A percentile compares a stretch with the other conserved stretches of the same genome.
Evolutionary conservation across 2,329 filamentous ascomycete genomes (phyloP).

Genomic region (Ambrosiella beaveri): DNA sequence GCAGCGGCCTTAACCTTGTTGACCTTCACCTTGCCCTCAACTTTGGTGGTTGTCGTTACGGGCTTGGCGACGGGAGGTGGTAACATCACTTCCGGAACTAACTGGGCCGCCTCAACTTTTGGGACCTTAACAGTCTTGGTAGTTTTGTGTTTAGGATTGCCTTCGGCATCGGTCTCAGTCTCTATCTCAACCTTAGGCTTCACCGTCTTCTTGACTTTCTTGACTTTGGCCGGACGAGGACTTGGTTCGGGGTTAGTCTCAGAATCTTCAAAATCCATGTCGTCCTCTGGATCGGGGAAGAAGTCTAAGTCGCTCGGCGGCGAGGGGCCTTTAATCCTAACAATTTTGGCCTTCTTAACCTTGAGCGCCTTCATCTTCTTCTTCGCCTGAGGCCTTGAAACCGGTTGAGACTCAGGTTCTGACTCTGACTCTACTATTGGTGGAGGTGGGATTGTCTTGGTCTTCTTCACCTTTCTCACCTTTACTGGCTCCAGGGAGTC

Average conservation of each 20-base stretch:
- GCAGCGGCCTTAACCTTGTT: conserved; percentile 2
- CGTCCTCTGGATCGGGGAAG: conserved; percentile 1
- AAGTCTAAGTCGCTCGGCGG: conserved; percentile 3
- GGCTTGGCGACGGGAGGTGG: background rate
- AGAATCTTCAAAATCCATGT: background rate
- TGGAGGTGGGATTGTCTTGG: conserved; percentile 14
- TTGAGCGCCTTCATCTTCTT: conserved; percentile 7
- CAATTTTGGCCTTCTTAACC: conserved; percentile 1
- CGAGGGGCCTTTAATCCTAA: conserved; percentile 4
- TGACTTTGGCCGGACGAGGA: conserved; percentile 13
- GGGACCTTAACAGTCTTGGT: background rate
- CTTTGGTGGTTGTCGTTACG: conserved; percentile 2
- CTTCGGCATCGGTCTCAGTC: conserved; percentile 10
- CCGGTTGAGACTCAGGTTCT: conserved; percentile 15
- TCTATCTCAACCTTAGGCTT: conserved; percentile 14
- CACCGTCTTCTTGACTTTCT: conserved; percentile 11
- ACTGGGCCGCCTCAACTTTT: background rate
- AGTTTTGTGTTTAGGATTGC: conserved; percentile 1
- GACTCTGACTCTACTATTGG: conserved; percentile 15
- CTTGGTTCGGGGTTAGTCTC: conserved; percentile 14
- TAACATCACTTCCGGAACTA: background rate
- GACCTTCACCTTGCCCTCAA: conserved; percentile 3
- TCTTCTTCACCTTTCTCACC: background rate
- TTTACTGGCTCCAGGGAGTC: background rate
- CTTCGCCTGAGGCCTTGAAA: background rate